phyloP scores from a whole-genome alignment of 371 early-diverging fungal genomes.

The Lichtheimia corymbifera region DNA sequence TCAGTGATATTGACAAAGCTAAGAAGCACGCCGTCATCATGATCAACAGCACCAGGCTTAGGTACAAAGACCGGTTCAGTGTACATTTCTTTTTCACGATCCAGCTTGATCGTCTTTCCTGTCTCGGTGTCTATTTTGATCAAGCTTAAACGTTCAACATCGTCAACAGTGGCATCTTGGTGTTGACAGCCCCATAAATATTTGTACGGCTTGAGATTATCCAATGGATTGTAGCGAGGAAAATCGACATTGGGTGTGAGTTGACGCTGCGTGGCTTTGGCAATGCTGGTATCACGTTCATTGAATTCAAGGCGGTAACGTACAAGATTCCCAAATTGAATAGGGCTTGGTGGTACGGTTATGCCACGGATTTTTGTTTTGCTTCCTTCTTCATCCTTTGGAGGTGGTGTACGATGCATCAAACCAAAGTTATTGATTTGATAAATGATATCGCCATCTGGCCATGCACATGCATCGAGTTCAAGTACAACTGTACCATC shows the following conservation, averaged over 20 bases:
- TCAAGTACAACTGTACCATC: slow-evolving; percentile 25
- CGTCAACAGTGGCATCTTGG: slow-evolving; percentile 6
- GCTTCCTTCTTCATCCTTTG: not conserved
- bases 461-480: slow-evolving; percentile 32
- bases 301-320: slow-evolving; percentile 21
- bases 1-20: slow-evolving; percentile 37
- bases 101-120: slow-evolving; percentile 9
- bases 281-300: slow-evolving; percentile 8
- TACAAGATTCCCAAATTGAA: slow-evolving; percentile 27
- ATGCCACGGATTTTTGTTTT: slow-evolving; percentile 20
- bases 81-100: slow-evolving; percentile 44
- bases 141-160: slow-evolving; percentile 28
- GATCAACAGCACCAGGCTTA: slow-evolving; percentile 37
- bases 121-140: slow-evolving; percentile 45
- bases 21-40: slow-evolving; percentile 67
- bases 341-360: not conserved
- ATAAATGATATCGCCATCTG: slow-evolving; percentile 31
- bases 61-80: slow-evolving; percentile 68
- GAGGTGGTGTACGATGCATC: slow-evolving; percentile 20
- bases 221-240: slow-evolving; percentile 26
- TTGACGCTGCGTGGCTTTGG: slow-evolving; percentile 17
- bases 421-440: slow-evolving; percentile 6
- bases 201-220: slow-evolving; percentile 26
- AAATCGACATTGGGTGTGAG: slow-evolving; percentile 50
- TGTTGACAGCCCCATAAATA: slow-evolving; percentile 53